Evolutionary conservation across 805 yeast genomes (phyloP).

Genomic region (Saturnispora silvae): DNA sequence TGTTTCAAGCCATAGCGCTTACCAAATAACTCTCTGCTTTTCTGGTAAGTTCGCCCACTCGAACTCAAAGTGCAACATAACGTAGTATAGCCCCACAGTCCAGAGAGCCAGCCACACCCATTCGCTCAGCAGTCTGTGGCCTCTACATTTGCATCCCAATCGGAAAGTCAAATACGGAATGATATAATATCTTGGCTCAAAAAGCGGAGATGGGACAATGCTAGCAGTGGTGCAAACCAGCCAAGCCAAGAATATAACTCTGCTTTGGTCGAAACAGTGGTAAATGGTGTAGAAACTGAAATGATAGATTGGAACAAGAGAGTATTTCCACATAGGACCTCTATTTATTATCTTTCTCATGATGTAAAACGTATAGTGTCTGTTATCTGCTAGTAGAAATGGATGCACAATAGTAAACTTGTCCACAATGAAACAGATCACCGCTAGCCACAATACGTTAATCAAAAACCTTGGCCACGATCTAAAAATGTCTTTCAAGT

Average conservation of each 20-base stretch:
- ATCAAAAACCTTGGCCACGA: conserved; percentile 13
- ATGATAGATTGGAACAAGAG: conserved; percentile 63
- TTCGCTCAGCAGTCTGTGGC: conserved; percentile 36
- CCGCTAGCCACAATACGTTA: conserved; percentile 17
- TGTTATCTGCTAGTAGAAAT: conserved; percentile 83
- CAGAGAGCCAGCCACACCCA: conserved; percentile 50
- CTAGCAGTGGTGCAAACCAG: conserved; percentile 45
- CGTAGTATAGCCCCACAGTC: conserved; percentile 38
- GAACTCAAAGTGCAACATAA: conserved; percentile 57
- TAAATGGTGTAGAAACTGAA: conserved; percentile 28
- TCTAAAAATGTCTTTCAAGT: conserved; percentile 27
- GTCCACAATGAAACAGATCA: conserved; percentile 38
- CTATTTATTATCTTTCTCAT: conserved; percentile 55
- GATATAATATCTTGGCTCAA: conserved; percentile 90
- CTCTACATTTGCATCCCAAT: conserved; percentile 35
- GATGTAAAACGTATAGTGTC: conserved; percentile 86
- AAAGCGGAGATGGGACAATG: conserved; percentile 79
- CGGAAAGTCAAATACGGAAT: conserved; percentile 74
- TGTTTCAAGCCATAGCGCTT: too few relatives aligned
- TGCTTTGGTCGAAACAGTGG: conserved; percentile 15
- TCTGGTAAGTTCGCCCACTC: conserved; percentile 55
- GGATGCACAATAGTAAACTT: conserved; percentile 75
- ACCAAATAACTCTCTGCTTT: conserved; percentile 86
- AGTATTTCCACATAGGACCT: conserved; percentile 34
- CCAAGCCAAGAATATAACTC: conserved; percentile 39